Evolutionary conservation across 768 basidiomycete genomes (phyloP).

Genomic region (Rubroboletus satanas): DNA sequence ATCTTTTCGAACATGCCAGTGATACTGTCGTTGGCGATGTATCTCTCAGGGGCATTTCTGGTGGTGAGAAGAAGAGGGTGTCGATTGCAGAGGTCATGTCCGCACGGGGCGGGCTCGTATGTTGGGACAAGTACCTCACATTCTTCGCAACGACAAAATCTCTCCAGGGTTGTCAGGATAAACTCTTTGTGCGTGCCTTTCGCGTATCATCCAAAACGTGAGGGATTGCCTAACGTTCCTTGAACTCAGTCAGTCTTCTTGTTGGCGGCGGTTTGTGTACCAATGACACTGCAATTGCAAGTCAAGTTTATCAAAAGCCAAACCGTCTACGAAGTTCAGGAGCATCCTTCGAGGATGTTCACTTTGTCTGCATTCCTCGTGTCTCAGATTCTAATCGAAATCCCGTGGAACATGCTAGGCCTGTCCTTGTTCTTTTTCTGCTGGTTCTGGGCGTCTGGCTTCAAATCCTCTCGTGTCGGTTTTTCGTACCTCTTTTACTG

Average conservation of each 20-base stretch:
- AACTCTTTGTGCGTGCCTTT: constrained; percentile 36
- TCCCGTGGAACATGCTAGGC: constrained; percentile 41
- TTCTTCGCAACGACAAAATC: constrained; percentile 36
- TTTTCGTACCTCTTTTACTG: constrained; percentile 39
- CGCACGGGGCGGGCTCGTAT: constrained; percentile 50
- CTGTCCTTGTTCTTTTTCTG: constrained; percentile 42
- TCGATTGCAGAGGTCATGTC: constrained; percentile 73
- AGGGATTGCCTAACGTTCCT: not conserved
- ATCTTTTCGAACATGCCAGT: constrained; percentile 69
- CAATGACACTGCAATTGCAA: constrained; percentile 57
- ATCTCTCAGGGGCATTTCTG: constrained; percentile 67
- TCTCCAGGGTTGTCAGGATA: constrained; percentile 36
- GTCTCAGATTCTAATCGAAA: constrained; percentile 46
- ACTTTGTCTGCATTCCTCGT: constrained; percentile 57
- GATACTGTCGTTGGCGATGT: constrained; percentile 78
- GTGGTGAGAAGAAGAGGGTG: constrained; percentile 79
- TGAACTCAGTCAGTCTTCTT: constrained; percentile 46
- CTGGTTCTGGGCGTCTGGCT: constrained; percentile 50
- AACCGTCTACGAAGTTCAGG: constrained; percentile 57
- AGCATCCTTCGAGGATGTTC: constrained; percentile 61
- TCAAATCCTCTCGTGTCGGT: constrained; percentile 34
- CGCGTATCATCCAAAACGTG: accelerated
- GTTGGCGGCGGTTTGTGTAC: constrained; percentile 39
- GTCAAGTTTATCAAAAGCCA: constrained; percentile 54
- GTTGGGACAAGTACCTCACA: constrained; percentile 74